Conservation (phyloP, 164 flowering plant species). For the Taxillus chinensis region DNA sequence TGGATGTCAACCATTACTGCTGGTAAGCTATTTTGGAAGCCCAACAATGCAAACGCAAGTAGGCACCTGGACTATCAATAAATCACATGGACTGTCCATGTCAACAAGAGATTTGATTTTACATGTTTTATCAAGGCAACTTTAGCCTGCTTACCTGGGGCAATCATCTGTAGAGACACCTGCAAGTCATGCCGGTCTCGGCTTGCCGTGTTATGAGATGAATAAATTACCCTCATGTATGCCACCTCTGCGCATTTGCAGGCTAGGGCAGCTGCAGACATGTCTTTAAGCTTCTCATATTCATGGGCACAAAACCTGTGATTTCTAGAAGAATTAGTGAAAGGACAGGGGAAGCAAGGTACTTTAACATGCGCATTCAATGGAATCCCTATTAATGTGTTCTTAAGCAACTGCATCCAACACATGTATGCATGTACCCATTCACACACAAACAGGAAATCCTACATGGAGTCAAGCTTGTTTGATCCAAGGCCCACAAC, state of each 20-base stretch:
- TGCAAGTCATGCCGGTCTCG: constrained; percentile 6
- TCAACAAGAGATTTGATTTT: no score
- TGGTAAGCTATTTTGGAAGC: no score
- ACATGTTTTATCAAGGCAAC: no score
- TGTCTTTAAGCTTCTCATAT: constrained; percentile 7
- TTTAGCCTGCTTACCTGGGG: not conserved
- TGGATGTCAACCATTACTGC: no score
- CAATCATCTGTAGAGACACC: constrained; percentile 3
- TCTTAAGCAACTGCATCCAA: not conserved
- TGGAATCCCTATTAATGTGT: not conserved
- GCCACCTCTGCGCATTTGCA: constrained; percentile 13
- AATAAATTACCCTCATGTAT: constrained; percentile 10
- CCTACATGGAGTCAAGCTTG: no score
- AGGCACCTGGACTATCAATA: no score
- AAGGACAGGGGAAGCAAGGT: not conserved
- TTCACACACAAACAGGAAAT: no score
- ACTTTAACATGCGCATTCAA: not conserved
- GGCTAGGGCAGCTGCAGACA: constrained; percentile 13
- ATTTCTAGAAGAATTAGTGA: not conserved
- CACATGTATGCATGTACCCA: no score
- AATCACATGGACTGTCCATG: no score
- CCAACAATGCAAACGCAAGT: no score
- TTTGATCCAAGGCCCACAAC: no score
- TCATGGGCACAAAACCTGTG: constrained; percentile 11
- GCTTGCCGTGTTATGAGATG: not conserved